Evolutionary conservation across 2,329 filamentous ascomycete species (phyloP).

Genomic region (Aureobasidium sp.): DNA sequence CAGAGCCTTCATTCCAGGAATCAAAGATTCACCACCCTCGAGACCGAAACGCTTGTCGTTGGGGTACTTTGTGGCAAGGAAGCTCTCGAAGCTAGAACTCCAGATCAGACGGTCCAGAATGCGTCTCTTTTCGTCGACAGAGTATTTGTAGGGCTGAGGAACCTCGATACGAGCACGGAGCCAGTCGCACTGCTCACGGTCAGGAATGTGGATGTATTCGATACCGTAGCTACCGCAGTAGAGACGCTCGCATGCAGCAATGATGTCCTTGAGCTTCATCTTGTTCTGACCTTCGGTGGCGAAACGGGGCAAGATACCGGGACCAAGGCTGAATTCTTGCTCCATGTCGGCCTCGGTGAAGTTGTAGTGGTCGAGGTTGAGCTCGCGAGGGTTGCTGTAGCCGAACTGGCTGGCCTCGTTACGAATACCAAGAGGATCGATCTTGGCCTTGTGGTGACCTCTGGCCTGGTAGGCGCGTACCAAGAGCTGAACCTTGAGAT

Average conservation of each 20-base stretch:
- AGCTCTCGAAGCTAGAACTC: conserved; percentile 95
- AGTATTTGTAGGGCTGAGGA: conserved; percentile 92
- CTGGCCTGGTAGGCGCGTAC: conserved; percentile 97
- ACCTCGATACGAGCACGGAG: conserved; percentile 91
- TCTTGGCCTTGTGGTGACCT: conserved; percentile 96
- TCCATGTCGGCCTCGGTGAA: conserved; percentile 94
- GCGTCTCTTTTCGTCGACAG: conserved; percentile 93
- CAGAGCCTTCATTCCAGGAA: conserved; percentile 97
- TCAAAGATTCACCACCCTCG: conserved; percentile 92
- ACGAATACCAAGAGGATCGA: conserved; percentile 90
- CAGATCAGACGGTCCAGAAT: conserved; percentile 97
- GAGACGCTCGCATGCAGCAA: conserved; percentile 84
- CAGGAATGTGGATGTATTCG: conserved; percentile 98
- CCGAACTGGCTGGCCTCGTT: conserved; percentile 76
- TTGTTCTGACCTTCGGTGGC: conserved; percentile 80
- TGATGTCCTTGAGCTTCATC: conserved; percentile 94
- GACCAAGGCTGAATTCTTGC: conserved; percentile 82
- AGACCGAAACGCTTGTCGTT: conserved; percentile 99
- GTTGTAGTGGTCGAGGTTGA: conserved; percentile 86
- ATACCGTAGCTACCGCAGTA: conserved; percentile 98
- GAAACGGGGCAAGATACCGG: conserved; percentile 91
- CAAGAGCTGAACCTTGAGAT: conserved; percentile 94
- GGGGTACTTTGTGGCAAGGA: conserved; percentile 94
- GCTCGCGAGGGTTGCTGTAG: conserved; percentile 82
- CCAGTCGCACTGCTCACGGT: conserved; percentile 97